A percentile compares a stretch with the other conserved stretches of the same genome.
Conservation (phyloP, 495 filamentous ascomycete genomes). For the Aspergillus panamensis region DNA sequence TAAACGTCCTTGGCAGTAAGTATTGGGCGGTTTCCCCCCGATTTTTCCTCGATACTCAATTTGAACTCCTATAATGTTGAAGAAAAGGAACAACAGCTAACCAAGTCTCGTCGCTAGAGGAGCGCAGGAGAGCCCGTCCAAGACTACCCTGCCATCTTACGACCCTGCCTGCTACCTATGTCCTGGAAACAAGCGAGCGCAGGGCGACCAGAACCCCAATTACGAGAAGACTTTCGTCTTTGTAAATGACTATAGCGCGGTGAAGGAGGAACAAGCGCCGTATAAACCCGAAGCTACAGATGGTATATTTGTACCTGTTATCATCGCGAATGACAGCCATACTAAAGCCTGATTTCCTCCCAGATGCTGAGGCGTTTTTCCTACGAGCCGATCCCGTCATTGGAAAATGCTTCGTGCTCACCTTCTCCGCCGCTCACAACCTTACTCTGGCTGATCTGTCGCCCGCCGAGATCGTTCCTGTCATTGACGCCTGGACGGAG, state of each 20-base stretch:
- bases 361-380: slow-evolving; percentile 72
- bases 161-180: slow-evolving; percentile 95
- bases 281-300: slow-evolving; percentile 55
- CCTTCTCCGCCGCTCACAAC: slow-evolving; percentile 86
- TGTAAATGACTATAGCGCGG: slow-evolving; percentile 95
- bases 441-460: slow-evolving; percentile 85
- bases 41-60: background rate
- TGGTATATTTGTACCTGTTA: slow-evolving; percentile 32
- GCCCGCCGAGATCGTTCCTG: slow-evolving; percentile 63
- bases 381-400: slow-evolving; percentile 82
- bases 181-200: slow-evolving; percentile 86
- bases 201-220: slow-evolving; percentile 81
- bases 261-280: slow-evolving; percentile 83
- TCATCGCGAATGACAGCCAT: background rate
- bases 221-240: slow-evolving; percentile 90
- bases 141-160: slow-evolving; percentile 71
- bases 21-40: slow-evolving; percentile 16
- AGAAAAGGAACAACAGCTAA: slow-evolving; percentile 9
- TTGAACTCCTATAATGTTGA: background rate
- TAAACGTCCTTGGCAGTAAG: slow-evolving; percentile 98
- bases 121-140: slow-evolving; percentile 79
- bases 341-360: background rate
- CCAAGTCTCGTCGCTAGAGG: slow-evolving; percentile 55
- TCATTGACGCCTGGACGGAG: slow-evolving; percentile 81
- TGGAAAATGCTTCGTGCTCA: slow-evolving; percentile 96